Conservation (phyloP, 2,329 filamentous ascomycete species). For the Ceratocystis huliohia region DNA sequence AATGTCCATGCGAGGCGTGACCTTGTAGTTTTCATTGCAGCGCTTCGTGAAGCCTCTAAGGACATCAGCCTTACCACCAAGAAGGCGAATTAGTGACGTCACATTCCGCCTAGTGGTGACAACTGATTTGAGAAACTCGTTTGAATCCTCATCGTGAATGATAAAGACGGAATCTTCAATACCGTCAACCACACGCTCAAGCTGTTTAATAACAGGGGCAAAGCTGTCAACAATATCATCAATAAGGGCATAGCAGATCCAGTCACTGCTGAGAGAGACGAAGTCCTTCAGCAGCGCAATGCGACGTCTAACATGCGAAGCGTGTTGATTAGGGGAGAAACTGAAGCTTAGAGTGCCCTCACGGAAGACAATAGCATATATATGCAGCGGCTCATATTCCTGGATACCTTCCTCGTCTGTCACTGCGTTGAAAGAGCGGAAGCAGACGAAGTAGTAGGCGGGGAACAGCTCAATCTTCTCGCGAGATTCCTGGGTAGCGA, state of each 20-base stretch:
- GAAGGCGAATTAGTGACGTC: constrained; percentile 80
- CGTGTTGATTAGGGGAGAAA: constrained; percentile 76
- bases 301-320: constrained; percentile 75
- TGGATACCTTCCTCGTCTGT: constrained; percentile 64
- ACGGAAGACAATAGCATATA: constrained; percentile 93
- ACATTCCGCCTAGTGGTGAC: constrained; percentile 87
- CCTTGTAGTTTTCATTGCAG: constrained; percentile 93
- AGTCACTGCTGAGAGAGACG: constrained; percentile 85
- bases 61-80: constrained; percentile 96
- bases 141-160: constrained; percentile 79
- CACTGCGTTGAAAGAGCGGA: constrained; percentile 77
- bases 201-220: constrained; percentile 72
- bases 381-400: constrained; percentile 88
- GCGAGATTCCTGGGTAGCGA: constrained; percentile 83
- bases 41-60: constrained; percentile 96
- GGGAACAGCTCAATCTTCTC: constrained; percentile 98
- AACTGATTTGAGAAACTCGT: constrained; percentile 73
- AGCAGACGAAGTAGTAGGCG: constrained; percentile 96
- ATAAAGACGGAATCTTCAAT: constrained; percentile 96
- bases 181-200: constrained; percentile 77
- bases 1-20: constrained; percentile 91
- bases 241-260: constrained; percentile 98
- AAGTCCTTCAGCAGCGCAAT: constrained; percentile 92
- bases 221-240: constrained; percentile 98
- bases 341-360: constrained; percentile 93